Percentiles rank a stretch among this genome's conserved stretches.
Evolutionary conservation across 2,329 filamentous ascomycete species (phyloP).

Genomic region (Zopfia rhizophila): DNA sequence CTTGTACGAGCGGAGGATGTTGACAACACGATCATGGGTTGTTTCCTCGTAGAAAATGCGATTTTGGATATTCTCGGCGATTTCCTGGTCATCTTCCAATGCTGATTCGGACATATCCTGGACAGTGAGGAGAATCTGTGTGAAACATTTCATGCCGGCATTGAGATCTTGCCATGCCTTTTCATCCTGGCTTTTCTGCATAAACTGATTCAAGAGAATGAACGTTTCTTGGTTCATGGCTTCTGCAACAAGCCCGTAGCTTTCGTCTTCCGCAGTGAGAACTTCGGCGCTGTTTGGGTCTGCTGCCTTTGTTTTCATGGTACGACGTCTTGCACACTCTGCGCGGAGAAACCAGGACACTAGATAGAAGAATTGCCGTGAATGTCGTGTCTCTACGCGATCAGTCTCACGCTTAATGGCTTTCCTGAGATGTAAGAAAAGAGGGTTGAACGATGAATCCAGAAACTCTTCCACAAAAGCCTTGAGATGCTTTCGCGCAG

Average conservation of each 20-base stretch:
- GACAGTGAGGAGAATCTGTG: conserved; percentile 89
- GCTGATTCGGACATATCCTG: conserved; percentile 89
- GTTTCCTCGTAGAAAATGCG: conserved; percentile 99
- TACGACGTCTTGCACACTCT: conserved; percentile 76
- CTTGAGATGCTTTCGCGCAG: conserved; percentile 80
- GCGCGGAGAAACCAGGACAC: conserved; percentile 93
- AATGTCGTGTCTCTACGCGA: conserved; percentile 79
- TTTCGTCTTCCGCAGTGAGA: conserved; percentile 68
- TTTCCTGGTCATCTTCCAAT: conserved; percentile 94
- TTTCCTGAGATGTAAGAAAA: conserved; percentile 84
- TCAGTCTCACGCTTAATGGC: conserved; percentile 90
- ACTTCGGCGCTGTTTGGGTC: conserved; percentile 54
- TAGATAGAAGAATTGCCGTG: conserved; percentile 89
- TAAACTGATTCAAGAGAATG: conserved; percentile 82
- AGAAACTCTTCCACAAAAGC: conserved; percentile 92
- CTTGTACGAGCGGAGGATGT: conserved; percentile 86
- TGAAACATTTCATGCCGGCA: conserved; percentile 92
- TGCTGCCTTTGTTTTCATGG: conserved; percentile 63
- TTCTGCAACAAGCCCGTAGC: conserved; percentile 85
- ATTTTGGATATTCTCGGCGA: conserved; percentile 95
- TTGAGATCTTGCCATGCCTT: conserved; percentile 90
- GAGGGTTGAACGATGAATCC: conserved; percentile 92
- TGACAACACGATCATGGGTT: conserved; percentile 87
- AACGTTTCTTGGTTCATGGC: conserved; percentile 97
- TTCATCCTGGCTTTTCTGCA: conserved; percentile 80